These are phyloP conservation scores for Polygonum maritimum DNA, from an alignment of 148 eudicot species.

Conservation along the genomic window DNA sequence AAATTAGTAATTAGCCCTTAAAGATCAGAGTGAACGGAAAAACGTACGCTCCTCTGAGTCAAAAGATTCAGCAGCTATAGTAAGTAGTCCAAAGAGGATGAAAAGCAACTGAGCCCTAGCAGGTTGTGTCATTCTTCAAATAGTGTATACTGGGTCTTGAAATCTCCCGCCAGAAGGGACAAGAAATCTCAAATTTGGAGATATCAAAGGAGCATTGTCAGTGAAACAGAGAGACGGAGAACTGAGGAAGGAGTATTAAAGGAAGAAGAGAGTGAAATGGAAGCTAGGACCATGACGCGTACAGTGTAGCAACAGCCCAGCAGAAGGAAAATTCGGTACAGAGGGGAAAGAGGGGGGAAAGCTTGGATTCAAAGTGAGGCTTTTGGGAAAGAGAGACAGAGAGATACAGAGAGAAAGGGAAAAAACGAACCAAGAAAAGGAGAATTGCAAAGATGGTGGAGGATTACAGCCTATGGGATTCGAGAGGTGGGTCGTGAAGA, in stretches of 20 bases:
- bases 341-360: conserved; percentile 9
- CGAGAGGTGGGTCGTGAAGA: neutral
- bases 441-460: neutral
- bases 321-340: neutral
- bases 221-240: conserved; percentile 8
- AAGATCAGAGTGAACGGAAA: conserved; percentile 2
- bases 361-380: conserved; percentile 63
- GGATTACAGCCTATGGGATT: neutral
- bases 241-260: neutral
- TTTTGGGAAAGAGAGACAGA: no score
- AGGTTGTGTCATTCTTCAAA: conserved; percentile 27
- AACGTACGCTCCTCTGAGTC: conserved; percentile 51
- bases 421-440: neutral
- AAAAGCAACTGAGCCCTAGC: conserved; percentile 30
- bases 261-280: neutral
- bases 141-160: neutral
- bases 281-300: conserved; percentile 1
- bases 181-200: conserved; percentile 12
- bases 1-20: neutral
- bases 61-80: conserved; percentile 36
- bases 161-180: neutral
- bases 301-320: conserved; percentile 6
- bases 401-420: conserved; percentile 12
- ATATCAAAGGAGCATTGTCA: neutral
- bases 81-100: conserved; percentile 33